Base-by-base conservation (phyloP, 257 asterid genomes). In the Cruciata laevipes region DNA sequence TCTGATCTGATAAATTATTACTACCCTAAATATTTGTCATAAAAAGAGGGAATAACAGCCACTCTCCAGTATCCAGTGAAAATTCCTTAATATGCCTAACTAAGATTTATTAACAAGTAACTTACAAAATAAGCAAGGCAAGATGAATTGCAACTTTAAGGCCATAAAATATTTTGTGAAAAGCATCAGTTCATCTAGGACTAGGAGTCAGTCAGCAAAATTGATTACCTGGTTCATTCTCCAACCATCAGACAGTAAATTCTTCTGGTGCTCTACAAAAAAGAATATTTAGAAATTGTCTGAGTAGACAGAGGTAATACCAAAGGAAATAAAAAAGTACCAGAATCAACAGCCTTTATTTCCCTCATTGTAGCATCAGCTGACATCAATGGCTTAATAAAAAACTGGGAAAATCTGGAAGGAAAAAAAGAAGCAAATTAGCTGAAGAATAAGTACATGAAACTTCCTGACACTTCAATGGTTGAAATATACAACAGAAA, bases 321-420 rank as follows among this genome's bases (percentile, higher is more conserved):
- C 65, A 14, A 67, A 71, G 67, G 68, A 73, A 40, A 66, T 42
- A 31, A 0, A 71, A 62, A 70, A 35, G 64, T 66, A 94, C 99
- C 99, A 71, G 99, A 94, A 82, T 94, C 95, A 67, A 90, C 99
- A 58, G 99, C 99, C 79, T 88, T 94, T 67, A 90, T 88, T 75
- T 90, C 99, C 80, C 99, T 83, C 14, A 77, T 90, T 62, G 99
- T 93, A 55, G 97, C 99, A 88, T 93, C 99, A 25, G 96, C 81
- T 16, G 97, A 88, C 97, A 93, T 93, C 77, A 93, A 83, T 69
- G 99, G 99, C 66, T 90, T 90, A 75, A 88, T 84, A 80, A 93
- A 93, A 73, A 93, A 93, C 79, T 93, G 99, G 56, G 95, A 86
- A 74, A 90, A 93, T 76, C 99, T 90, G 85, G 20, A 67, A 80